Evolutionary conservation across 1,139 yeast species (phyloP), one percentile per base, ranked within the genome.

Genomic region (Spencermartinsiella ligniputridi): DNA sequence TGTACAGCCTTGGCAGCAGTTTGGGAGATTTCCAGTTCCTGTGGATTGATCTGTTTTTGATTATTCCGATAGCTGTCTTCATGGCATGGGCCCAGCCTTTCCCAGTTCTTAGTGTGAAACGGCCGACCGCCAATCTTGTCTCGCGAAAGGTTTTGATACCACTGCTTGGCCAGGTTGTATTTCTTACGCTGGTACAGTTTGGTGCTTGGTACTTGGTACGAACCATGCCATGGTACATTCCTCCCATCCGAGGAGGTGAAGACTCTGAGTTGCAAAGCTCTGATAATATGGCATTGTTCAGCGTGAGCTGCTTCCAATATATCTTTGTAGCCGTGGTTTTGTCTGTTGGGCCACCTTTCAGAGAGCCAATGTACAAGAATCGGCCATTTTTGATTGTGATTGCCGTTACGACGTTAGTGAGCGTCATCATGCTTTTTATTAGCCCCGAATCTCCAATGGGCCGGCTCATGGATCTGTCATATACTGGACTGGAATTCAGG

Each of bases 1-100:
- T 92, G 49, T 92, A 92, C 68, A 81, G 85, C 53, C 75, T 87
- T 44, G 98, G 98, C 3, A 82, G 96, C 3, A 92, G 94, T 60
- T 70, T 94, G 50, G 98, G 98, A n/a, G 98, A 92, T 64, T 90
- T 94, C 68, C 98, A 92, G 67, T 92, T 92, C 60, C 70, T 92
- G 54, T 89, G 90, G 77, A 92, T 92, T 64, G 99, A 92, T 67
- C 67, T 92, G 63, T 79, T 86, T 52, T 71, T 92, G 61, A 94
- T 92, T 56, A 75, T 92, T 46, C 99, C 99, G 3, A 78, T 92
- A 58, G 98, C 98, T 0, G 81, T 92, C 8, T 89, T 89, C 67
- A 70, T 94, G 98, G 90, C 97, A 5, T 90, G 98, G 97, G 81
- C 97, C 1, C 79, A 82, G 57, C 95, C 99, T 0, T 83, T 71